A percentile compares a stretch with the other conserved stretches of the same genome.
Evolutionary conservation across 139 green algal species (phyloP).

Genomic region (Chlamydomonas incerta): DNA sequence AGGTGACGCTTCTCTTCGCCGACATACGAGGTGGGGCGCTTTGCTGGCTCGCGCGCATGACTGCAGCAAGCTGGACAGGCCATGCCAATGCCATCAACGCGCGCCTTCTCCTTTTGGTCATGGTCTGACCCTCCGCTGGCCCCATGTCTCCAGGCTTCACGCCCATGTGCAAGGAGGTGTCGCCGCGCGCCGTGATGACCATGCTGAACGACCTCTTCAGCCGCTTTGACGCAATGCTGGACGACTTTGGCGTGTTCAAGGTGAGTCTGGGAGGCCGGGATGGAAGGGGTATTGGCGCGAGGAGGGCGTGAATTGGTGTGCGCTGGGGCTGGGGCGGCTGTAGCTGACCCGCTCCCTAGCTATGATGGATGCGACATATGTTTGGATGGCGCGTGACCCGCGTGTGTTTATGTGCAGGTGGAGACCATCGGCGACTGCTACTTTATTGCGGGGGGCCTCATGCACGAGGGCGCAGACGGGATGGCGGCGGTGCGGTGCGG

Average conservation of each 20-base stretch:
- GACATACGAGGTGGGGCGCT: conserved; percentile 25
- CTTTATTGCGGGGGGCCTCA: conserved; percentile 39
- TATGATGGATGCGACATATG: too few species aligned
- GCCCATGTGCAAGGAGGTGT: conserved; percentile 41
- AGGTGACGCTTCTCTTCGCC: conserved; percentile 27
- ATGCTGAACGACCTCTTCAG: conserved; percentile 43
- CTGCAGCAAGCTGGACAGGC: too few species aligned
- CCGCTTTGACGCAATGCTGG: conserved; percentile 40
- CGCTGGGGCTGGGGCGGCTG: neutral
- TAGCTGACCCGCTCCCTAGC: too few species aligned
- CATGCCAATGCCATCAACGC: too few species aligned
- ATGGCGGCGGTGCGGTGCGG: neutral
- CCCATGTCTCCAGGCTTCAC: conserved; percentile 31
- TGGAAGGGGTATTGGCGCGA: too few species aligned
- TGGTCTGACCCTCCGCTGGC: too few species aligned
- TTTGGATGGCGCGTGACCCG: neutral
- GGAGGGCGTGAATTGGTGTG: too few species aligned
- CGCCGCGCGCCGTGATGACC: conserved; percentile 24
- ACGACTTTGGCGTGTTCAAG: conserved; percentile 45
- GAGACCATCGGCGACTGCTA: conserved; percentile 54
- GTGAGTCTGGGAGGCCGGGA: too few species aligned
- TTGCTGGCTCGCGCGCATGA: too few species aligned
- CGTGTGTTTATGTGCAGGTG: conserved; percentile 12
- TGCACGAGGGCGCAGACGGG: neutral
- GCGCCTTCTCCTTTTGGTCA: too few species aligned